Evolutionary conservation across 106 monocot species (phyloP).

Genomic region (Apostasia shenzhenica): DNA sequence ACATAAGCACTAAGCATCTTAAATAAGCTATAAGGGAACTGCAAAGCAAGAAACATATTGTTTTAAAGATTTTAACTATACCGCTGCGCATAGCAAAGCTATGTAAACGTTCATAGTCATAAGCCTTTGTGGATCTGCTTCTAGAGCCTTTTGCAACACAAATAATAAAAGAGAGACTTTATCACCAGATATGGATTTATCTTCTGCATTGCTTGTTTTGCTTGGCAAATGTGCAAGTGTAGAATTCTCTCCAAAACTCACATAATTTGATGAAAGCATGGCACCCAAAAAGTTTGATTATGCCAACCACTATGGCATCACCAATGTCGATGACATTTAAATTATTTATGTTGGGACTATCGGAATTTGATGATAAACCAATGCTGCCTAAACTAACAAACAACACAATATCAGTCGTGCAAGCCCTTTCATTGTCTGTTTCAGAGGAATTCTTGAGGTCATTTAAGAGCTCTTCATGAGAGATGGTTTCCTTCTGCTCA

Average conservation of each 20-base stretch:
- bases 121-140: constrained; percentile 73
- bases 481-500: constrained; percentile 9
- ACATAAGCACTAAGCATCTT: not conserved
- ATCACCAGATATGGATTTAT: constrained; percentile 52
- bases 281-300: constrained; percentile 89
- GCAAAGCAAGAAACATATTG: not conserved
- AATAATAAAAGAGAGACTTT: constrained; percentile 79
- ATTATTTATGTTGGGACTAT: constrained; percentile 57
- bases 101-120: constrained; percentile 87
- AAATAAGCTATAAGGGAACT: not conserved
- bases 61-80: constrained; percentile 23
- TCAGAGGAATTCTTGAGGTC: constrained; percentile 5
- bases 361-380: constrained; percentile 69
- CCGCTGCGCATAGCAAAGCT: constrained; percentile 76
- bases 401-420: constrained; percentile 40
- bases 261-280: constrained; percentile 65
- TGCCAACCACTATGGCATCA: constrained; percentile 87
- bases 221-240: constrained; percentile 24
- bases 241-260: constrained; percentile 40
- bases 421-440: constrained; percentile 37
- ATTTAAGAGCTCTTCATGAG: constrained; percentile 16
- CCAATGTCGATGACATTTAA: constrained; percentile 72
- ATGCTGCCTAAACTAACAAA: constrained; percentile 58
- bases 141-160: constrained; percentile 79
- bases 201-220: constrained; percentile 30